Percentiles rank a stretch among this genome's conserved stretches.
These are phyloP conservation scores for Verbena officinalis DNA, from an alignment of 257 asterid genomes.

Conservation along the genomic window DNA sequence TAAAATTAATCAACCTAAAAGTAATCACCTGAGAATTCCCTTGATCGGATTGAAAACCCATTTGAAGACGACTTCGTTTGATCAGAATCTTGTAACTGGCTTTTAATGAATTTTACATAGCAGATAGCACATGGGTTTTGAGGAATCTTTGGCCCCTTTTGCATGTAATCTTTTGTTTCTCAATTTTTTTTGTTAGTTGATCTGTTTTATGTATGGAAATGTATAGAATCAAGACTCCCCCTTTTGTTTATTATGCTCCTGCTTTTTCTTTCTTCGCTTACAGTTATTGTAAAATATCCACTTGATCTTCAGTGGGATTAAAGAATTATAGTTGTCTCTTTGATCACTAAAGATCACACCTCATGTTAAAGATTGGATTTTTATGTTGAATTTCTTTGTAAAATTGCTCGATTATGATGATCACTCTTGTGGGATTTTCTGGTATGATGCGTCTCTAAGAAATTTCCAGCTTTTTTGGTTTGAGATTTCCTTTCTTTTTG, in stretches of 20 bases:
- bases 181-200: slow-evolving; percentile 38
- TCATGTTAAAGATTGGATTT: slow-evolving; percentile 45
- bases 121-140: slow-evolving; percentile 57
- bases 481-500: slow-evolving; percentile 27
- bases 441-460: slow-evolving; percentile 27
- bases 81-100: slow-evolving; percentile 28
- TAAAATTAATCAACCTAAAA: slow-evolving; percentile 23
- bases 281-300: slow-evolving; percentile 28
- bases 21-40: slow-evolving; percentile 28
- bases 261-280: background rate
- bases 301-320: slow-evolving; percentile 44
- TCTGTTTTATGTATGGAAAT: slow-evolving; percentile 55
- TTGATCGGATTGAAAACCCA: slow-evolving; percentile 48
- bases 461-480: slow-evolving; percentile 25
- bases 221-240: slow-evolving; percentile 39
- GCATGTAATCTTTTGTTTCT: slow-evolving; percentile 49
- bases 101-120: slow-evolving; percentile 35
- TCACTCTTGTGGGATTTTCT: slow-evolving; percentile 29
- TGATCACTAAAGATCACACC: slow-evolving; percentile 44
- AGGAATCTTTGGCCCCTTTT: slow-evolving; percentile 48
- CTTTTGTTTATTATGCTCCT: slow-evolving; percentile 29
- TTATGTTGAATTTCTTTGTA: slow-evolving; percentile 37
- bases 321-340: slow-evolving; percentile 41
- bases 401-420: slow-evolving; percentile 35
- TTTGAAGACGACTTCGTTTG: slow-evolving; percentile 37